phyloP scores from a whole-genome alignment of 257 asterid genomes.

The Ilex aquifolium region DNA sequence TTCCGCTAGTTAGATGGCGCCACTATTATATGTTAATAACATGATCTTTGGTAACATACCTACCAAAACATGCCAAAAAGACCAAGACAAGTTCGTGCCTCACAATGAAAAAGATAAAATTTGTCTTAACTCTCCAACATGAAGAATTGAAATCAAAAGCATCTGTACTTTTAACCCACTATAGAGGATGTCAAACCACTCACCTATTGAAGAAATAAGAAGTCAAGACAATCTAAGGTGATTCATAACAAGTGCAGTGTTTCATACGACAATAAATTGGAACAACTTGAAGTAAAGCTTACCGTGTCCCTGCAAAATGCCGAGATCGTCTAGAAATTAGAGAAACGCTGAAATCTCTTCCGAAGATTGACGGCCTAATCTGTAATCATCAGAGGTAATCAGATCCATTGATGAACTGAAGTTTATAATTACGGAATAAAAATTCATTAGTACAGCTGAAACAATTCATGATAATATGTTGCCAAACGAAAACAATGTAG shows the following conservation, averaged over 20 bases:
- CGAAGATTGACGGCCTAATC: constrained; percentile 86
- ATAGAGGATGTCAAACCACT: background rate
- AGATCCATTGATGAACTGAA: background rate
- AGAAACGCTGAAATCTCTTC: constrained; percentile 87
- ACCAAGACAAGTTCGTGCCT: no score
- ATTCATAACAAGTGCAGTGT: background rate
- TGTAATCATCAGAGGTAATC: constrained; percentile 28
- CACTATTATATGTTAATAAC: no score
- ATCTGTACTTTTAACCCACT: background rate
- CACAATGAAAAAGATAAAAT: no score
- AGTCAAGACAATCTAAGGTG: background rate
- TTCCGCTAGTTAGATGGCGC: no score
- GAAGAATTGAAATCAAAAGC: background rate
- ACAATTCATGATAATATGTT: no score
- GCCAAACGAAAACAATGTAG: no score
- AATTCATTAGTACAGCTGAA: background rate
- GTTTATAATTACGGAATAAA: background rate
- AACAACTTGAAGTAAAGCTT: constrained; percentile 17
- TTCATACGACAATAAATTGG: background rate
- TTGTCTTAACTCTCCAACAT: background rate
- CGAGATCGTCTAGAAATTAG: constrained; percentile 95
- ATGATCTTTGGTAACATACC: no score
- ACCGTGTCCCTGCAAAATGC: constrained; percentile 99
- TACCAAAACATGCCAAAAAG: no score
- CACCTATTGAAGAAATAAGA: constrained; percentile 8